Percentiles rank a stretch among this genome's conserved stretches.
These are phyloP conservation scores for Kluyveromyces aestuarii DNA, from an alignment of 805 yeast species.

Conservation along the genomic window DNA sequence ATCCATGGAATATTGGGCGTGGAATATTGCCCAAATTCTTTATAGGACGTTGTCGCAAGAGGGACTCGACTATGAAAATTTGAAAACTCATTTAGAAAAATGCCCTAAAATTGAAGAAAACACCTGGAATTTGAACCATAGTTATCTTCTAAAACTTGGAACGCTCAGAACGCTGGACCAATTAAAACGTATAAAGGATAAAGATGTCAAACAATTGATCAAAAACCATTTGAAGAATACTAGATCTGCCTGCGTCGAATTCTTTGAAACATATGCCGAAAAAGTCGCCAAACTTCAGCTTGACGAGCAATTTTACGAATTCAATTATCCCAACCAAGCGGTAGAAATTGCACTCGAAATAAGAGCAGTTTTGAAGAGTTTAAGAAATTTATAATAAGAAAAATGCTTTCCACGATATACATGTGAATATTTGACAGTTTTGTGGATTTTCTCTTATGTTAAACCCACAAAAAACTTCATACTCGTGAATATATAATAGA, in stretches of 20 bases:
- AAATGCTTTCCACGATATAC: too few relatives aligned
- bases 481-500: too few relatives aligned
- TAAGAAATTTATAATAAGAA: background rate
- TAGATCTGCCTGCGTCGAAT: constrained; percentile 17
- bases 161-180: constrained; percentile 24
- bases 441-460: too few relatives aligned
- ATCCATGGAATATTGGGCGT: background rate
- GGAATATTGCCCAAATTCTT: background rate
- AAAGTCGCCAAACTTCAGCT: background rate
- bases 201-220: constrained; percentile 9
- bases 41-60: background rate
- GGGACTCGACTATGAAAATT: background rate
- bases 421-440: too few relatives aligned
- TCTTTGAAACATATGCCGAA: constrained; percentile 7
- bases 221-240: constrained; percentile 11
- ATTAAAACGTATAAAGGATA: constrained; percentile 19
- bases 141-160: constrained; percentile 14
- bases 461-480: too few relatives aligned
- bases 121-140: constrained; percentile 19
- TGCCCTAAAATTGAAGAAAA: constrained; percentile 1
- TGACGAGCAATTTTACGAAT: background rate
- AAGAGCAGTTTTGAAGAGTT: background rate
- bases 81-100: background rate
- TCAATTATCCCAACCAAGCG: background rate
- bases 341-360: background rate